Conservation (phyloP, 1,139 yeast genomes). For the Spathaspora sp. region DNA sequence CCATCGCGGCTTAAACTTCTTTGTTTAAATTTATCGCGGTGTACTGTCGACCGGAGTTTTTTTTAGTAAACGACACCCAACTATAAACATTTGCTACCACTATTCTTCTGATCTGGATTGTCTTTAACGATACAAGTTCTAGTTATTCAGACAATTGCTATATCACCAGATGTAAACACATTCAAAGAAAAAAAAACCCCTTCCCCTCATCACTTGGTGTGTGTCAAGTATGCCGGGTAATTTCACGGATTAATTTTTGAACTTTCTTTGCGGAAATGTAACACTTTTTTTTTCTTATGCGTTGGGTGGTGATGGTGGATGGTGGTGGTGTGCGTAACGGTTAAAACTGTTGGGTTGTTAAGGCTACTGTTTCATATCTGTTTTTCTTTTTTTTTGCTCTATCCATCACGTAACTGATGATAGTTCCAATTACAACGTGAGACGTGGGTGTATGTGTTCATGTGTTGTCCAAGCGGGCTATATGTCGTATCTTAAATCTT, state of each 20-base stretch:
- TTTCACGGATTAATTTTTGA: not conserved
- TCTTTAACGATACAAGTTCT: too few species aligned
- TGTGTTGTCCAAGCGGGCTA: not conserved
- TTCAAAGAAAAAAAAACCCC: too few species aligned
- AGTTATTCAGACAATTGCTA: too few species aligned
- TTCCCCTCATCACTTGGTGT: not conserved
- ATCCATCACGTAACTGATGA: not conserved
- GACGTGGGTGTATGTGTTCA: too few species aligned
- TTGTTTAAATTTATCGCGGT: not conserved
- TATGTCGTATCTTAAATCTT: slow-evolving; percentile 1
- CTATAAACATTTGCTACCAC: too few species aligned
- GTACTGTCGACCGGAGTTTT: slow-evolving; percentile 2
- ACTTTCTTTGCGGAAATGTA: not conserved
- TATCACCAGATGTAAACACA: too few species aligned
- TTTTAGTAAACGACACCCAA: not conserved
- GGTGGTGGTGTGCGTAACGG: not conserved
- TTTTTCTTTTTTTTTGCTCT: not conserved
- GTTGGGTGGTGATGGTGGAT: not conserved
- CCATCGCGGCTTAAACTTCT: slow-evolving; percentile 1
- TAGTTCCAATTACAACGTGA: too few species aligned
- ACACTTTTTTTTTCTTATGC: not conserved
- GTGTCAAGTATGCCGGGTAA: not conserved
- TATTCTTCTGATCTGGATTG: too few species aligned
- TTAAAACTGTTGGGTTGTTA: not conserved
- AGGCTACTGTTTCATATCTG: not conserved